Evolutionary conservation across 2,329 filamentous ascomycete genomes (phyloP).

Genomic region (Xylariaceae sp.): DNA sequence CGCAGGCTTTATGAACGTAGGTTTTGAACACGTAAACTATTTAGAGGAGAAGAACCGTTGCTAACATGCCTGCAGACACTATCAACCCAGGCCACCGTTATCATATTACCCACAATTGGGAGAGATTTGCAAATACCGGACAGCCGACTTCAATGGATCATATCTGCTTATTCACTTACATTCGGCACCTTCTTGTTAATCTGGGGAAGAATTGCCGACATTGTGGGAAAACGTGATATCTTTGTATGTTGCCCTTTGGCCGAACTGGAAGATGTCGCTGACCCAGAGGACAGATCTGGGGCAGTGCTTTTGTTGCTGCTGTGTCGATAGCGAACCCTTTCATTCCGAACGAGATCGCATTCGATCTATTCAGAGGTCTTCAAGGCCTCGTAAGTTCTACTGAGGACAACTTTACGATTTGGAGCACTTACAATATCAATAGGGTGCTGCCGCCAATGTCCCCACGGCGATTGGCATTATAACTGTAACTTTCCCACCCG

Average conservation of each 20-base stretch:
- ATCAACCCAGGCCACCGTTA: constrained; percentile 56
- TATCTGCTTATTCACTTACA: constrained; percentile 61
- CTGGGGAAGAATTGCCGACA: constrained; percentile 55
- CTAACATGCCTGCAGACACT: constrained; percentile 41
- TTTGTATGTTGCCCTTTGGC: too few species aligned
- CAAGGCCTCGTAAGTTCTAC: constrained; percentile 51
- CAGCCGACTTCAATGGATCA: constrained; percentile 60
- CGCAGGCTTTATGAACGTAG: constrained; percentile 53
- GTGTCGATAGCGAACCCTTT: constrained; percentile 60
- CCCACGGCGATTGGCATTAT: constrained; percentile 69
- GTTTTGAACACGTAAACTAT: constrained; percentile 8
- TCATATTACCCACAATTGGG: constrained; percentile 60
- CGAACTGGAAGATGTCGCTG: too few species aligned
- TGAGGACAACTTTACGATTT: not conserved
- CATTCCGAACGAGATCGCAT: constrained; percentile 62
- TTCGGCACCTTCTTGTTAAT: constrained; percentile 66
- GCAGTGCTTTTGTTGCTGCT: constrained; percentile 59
- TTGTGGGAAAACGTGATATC: constrained; percentile 62
- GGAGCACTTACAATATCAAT: constrained; percentile 12
- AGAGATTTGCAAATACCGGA: constrained; percentile 53
- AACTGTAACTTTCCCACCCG: constrained; percentile 62
- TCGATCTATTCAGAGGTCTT: constrained; percentile 62
- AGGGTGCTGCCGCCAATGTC: constrained; percentile 65
- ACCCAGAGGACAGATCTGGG: too few species aligned
- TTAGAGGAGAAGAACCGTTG: not conserved